Evolutionary conservation across 495 filamentous ascomycete genomes (phyloP), one percentile per base, ranked within the genome.

Genomic region (Usnea hakonensis): DNA sequence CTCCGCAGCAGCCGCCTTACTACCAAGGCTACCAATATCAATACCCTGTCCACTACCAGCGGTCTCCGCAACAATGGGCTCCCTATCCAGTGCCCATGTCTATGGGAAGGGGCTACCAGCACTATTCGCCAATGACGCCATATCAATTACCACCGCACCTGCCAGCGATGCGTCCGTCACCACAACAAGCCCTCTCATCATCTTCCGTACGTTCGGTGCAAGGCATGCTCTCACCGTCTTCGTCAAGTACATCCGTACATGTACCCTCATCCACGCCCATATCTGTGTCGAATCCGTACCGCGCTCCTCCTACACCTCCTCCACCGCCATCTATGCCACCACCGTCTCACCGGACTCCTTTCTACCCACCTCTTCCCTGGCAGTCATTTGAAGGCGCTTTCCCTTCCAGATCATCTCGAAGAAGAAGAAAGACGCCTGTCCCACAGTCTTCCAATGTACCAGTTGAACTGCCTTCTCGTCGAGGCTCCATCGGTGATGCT

Each of bases 361-460:
- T 86, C 69, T 78, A 76, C 68, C 80, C 86, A 67, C 84, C 85
- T 23, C 76, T 96, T 4, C 91, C 91, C 14, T 95, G 91, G 91
- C 77, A 86, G n/a, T 95, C 91, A 32, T 78, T 80, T 37, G 84
- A 87, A 28, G 65, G 73, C 19, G 71, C 81, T 5, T 95, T 94
- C 70, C 90, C 91, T 32, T 70, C 72, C 2, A 76, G 76, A 62
- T 65, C 72, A 7, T 59, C 67, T n/a, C 63, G 71, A 53, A 73
- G 35, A 75, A 65, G 67, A 67, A 71, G 46, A 36, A 70, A 54
- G 57, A 46, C 35, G 28, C 66, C 60, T 6, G 36, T 60, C 44
- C 57, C 64, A 1, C 68, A 70, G 40, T 64, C 63, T 13, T 56
- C 60, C 10, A 68, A 38, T 40, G 58, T 55, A 8, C 66, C 66